Evolutionary conservation across 306 rosid species (phyloP).

Genomic region (Ceratonia siliqua): DNA sequence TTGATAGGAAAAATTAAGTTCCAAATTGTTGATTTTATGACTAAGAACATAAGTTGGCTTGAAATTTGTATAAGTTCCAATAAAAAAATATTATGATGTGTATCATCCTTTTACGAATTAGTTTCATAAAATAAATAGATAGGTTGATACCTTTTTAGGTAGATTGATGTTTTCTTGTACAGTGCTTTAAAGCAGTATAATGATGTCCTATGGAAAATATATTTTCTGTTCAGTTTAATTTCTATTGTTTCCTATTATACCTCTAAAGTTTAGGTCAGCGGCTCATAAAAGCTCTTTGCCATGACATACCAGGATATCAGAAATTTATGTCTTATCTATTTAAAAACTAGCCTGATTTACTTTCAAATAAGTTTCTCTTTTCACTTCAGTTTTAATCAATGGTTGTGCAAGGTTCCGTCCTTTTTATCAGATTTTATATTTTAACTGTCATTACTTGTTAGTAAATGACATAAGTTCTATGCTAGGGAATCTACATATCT

Average conservation of each 20-base stretch:
- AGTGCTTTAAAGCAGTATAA: neutral
- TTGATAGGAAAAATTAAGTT: neutral
- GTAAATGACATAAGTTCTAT: neutral
- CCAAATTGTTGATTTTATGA: neutral
- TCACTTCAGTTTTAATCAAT: neutral
- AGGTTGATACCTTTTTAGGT: neutral
- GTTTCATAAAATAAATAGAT: neutral
- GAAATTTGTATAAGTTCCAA: neutral
- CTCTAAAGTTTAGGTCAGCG: neutral
- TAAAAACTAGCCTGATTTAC: neutral
- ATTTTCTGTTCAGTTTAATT: neutral
- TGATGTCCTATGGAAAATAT: neutral
- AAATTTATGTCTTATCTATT: neutral
- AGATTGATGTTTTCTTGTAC: neutral
- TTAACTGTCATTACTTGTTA: neutral
- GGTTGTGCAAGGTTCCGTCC: neutral
- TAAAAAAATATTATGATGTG: neutral
- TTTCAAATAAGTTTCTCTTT: neutral
- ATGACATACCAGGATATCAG: neutral
- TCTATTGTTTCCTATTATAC: neutral
- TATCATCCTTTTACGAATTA: neutral
- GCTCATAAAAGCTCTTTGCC: neutral
- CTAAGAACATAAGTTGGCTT: neutral
- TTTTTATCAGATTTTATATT: neutral
- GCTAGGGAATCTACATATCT: neutral